Evolutionary conservation across 2,329 filamentous ascomycete species (phyloP).

Genomic region (Ophiocordyceps robertsii): DNA sequence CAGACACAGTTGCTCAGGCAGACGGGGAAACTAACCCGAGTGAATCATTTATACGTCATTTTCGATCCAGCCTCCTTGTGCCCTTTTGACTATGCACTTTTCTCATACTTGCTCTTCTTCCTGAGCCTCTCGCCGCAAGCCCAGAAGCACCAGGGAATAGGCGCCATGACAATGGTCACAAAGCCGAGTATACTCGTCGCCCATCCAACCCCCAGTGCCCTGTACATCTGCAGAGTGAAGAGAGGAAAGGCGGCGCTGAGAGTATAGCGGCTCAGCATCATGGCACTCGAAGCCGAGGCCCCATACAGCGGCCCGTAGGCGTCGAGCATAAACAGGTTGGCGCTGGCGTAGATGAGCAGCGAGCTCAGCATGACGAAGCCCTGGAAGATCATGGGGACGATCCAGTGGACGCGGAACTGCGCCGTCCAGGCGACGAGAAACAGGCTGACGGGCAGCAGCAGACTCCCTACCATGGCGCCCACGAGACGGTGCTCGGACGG

Average conservation of each 20-base stretch:
- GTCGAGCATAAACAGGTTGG: conserved; percentile 15
- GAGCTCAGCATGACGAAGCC: conserved; percentile 12
- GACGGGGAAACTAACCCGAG: too few species aligned
- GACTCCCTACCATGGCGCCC: conserved; percentile 45
- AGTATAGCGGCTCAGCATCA: conserved; percentile 29
- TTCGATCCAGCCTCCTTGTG: too few species aligned
- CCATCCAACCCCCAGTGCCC: conserved; percentile 26
- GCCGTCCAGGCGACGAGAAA: conserved; percentile 24
- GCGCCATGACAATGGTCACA: conserved; percentile 20
- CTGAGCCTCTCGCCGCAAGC: conserved; percentile 10
- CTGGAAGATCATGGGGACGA: conserved; percentile 12
- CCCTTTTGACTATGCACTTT: conserved; percentile 10
- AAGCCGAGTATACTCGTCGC: conserved; percentile 28
- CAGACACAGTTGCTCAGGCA: too few species aligned
- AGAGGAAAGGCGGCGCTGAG: conserved; percentile 44
- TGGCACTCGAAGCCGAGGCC: conserved; percentile 12
- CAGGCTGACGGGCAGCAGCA: conserved; percentile 19
- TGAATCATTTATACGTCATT: too few species aligned
- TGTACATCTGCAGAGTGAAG: conserved; percentile 23
- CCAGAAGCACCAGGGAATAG: conserved; percentile 20
- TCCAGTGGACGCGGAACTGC: conserved; percentile 10
- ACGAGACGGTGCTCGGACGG: conserved; percentile 55
- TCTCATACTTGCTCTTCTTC: conserved; percentile 12
- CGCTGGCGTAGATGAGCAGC: conserved; percentile 14
- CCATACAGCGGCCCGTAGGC: conserved; percentile 14